Percentiles rank a stretch among this genome's conserved stretches.
Conservation (phyloP, 2,329 filamentous ascomycete species). For the Colletotrichum cuscutae region DNA sequence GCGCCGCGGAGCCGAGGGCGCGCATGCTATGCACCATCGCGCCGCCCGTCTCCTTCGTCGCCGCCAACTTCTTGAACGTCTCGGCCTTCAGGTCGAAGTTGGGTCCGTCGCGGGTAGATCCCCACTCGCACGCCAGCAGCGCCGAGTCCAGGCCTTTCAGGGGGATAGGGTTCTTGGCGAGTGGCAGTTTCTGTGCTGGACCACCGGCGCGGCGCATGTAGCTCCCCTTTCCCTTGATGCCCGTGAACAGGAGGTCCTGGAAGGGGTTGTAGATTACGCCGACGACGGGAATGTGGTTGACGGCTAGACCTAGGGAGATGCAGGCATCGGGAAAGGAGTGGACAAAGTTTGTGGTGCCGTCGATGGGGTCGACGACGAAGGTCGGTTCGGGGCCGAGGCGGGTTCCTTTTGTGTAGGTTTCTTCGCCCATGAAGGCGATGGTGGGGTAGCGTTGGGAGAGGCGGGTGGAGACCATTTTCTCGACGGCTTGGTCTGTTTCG, state of each 20-base stretch:
- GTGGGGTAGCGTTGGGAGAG: constrained; percentile 64
- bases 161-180: constrained; percentile 60
- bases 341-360: constrained; percentile 85
- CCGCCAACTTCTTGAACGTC: constrained; percentile 71
- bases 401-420: constrained; percentile 77
- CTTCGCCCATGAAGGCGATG: constrained; percentile 77
- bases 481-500: constrained; percentile 74
- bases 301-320: constrained; percentile 79
- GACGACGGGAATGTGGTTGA: constrained; percentile 70
- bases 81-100: constrained; percentile 78
- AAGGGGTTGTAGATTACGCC: constrained; percentile 87
- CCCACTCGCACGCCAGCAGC: constrained; percentile 80
- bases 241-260: constrained; percentile 75
- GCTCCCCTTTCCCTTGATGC: constrained; percentile 74
- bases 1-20: constrained; percentile 76
- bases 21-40: constrained; percentile 81
- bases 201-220: constrained; percentile 61
- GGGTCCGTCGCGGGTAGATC: constrained; percentile 71
- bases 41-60: constrained; percentile 69
- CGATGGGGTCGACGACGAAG: constrained; percentile 85
- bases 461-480: constrained; percentile 67
- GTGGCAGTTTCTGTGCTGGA: constrained; percentile 50
- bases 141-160: constrained; percentile 70
- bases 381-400: constrained; percentile 74
- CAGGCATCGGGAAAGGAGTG: constrained; percentile 80